phyloP scores from a whole-genome alignment of 495 filamentous ascomycete genomes.

The Hyaloscypha bicolor region DNA sequence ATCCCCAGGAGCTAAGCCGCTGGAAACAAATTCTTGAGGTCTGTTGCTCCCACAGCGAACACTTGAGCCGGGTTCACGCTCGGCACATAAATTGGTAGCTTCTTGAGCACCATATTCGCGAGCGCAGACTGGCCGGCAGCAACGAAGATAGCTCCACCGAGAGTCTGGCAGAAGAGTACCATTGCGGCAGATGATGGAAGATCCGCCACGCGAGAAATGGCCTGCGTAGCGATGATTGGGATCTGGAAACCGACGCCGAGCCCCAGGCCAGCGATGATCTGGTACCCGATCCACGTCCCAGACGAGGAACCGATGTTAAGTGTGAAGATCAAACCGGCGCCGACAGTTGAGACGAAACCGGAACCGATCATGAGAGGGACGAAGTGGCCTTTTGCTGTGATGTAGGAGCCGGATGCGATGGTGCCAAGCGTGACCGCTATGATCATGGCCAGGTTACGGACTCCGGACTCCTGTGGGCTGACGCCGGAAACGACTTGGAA shows the following conservation, averaged over 20 bases:
- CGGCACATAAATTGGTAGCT: background rate
- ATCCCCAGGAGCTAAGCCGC: background rate
- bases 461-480: constrained; percentile 1
- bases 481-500: constrained; percentile 74
- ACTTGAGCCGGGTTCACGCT: background rate
- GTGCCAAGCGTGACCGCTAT: constrained; percentile 36
- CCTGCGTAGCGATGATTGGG: background rate
- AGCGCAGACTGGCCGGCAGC: background rate
- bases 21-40: background rate
- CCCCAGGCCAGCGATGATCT: background rate
- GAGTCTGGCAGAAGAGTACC: constrained; percentile 4
- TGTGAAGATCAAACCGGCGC: background rate
- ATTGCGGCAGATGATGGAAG: background rate
- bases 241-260: background rate
- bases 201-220: background rate
- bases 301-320: background rate
- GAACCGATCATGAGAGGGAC: background rate
- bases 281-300: background rate
- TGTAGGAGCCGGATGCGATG: constrained; percentile 34
- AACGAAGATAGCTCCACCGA: background rate
- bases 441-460: constrained; percentile 42
- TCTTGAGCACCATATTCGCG: constrained; percentile 2
- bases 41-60: background rate
- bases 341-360: background rate
- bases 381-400: constrained; percentile 17